These are phyloP conservation scores for Elsinoe perseae DNA, from an alignment of 2,329 filamentous ascomycete genomes.

Conservation along the genomic window DNA sequence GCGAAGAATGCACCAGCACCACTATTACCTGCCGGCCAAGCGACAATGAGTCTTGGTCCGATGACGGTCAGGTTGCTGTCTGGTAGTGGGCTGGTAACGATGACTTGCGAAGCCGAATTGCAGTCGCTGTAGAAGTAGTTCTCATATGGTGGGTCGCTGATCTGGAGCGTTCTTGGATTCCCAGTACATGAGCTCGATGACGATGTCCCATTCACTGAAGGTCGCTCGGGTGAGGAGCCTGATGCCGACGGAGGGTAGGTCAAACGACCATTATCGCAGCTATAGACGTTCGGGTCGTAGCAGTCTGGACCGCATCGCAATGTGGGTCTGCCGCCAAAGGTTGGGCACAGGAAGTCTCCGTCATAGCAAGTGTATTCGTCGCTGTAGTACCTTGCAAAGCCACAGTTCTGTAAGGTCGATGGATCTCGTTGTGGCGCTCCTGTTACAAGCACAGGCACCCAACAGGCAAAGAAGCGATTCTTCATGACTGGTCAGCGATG, in stretches of 20 bases:
- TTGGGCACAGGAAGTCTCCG: constrained; percentile 32
- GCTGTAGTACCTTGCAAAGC: constrained; percentile 10
- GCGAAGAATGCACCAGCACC: constrained; percentile 52
- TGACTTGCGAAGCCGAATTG: constrained; percentile 50
- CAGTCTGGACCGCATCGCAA: constrained; percentile 32
- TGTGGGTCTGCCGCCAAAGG: constrained; percentile 29
- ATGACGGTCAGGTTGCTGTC: constrained; percentile 50
- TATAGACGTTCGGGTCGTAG: constrained; percentile 31
- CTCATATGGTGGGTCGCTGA: constrained; percentile 52
- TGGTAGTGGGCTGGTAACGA: constrained; percentile 51
- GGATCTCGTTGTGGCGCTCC: background rate
- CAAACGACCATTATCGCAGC: constrained; percentile 22
- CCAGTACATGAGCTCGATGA: constrained; percentile 20
- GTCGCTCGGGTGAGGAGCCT: constrained; percentile 16
- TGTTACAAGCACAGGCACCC: background rate
- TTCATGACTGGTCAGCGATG: background rate
- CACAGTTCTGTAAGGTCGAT: constrained; percentile 1
- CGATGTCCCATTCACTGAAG: background rate
- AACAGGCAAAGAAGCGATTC: too few species aligned
- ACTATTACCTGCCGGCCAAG: constrained; percentile 60
- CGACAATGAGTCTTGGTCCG: constrained; percentile 38
- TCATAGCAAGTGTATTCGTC: constrained; percentile 34
- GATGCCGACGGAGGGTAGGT: constrained; percentile 21
- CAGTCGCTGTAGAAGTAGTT: constrained; percentile 62
- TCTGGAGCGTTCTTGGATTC: constrained; percentile 34